These are phyloP conservation scores for Nannochloropsis salina DNA, from an alignment of 108 stramenopile genomes.

Conservation along the genomic window DNA sequence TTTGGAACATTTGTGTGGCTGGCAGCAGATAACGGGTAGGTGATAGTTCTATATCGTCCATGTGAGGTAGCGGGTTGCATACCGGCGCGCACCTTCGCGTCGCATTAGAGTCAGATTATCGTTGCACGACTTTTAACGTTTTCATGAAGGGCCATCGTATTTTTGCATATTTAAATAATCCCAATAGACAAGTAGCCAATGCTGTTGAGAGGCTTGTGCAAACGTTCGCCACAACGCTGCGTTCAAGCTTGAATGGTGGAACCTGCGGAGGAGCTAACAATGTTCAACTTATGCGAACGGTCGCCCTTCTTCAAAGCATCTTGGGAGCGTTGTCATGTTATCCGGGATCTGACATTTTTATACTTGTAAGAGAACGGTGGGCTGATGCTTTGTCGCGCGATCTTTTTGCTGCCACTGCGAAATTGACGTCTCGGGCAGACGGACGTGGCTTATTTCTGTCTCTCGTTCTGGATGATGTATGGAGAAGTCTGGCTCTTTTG, in stretches of 20 bases:
- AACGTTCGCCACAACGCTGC: background rate
- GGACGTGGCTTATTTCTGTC: background rate
- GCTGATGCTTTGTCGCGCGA: background rate
- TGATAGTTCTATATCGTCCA: background rate
- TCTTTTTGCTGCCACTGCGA: background rate
- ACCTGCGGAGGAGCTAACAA: background rate
- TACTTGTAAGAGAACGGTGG: background rate
- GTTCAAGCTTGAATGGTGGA: background rate
- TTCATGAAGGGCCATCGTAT: too few relatives aligned
- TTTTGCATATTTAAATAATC: too few relatives aligned
- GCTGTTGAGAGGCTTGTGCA: background rate
- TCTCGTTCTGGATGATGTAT: background rate
- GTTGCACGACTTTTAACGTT: too few relatives aligned
- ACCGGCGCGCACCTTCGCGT: too few relatives aligned
- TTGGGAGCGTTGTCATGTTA: background rate
- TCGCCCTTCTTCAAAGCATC: background rate
- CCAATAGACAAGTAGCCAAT: background rate
- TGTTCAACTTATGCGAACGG: background rate
- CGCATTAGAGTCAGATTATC: too few relatives aligned
- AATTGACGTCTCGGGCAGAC: background rate
- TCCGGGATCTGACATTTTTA: background rate
- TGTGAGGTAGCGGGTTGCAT: too few relatives aligned
- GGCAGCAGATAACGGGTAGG: conserved; percentile 2
- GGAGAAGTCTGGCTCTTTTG: background rate
- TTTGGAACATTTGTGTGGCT: background rate